A percentile compares a stretch with the other conserved stretches of the same genome.
Conservation (phyloP, 129 eudicot species). For the Chrysanthemum seticuspe region DNA sequence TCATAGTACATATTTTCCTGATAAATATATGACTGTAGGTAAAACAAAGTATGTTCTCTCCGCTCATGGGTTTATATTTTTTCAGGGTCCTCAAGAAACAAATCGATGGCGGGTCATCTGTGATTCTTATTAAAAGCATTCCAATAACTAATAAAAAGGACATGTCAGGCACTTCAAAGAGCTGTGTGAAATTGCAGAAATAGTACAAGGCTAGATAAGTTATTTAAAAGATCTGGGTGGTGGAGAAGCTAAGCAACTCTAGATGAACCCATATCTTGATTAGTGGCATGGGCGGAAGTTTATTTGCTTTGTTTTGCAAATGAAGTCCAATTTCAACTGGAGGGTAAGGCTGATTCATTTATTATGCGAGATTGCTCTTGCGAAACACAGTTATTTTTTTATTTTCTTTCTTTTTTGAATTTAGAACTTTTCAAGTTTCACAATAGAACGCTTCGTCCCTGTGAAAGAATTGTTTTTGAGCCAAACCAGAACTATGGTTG, state of each 20-base stretch:
- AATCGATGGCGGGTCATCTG: constrained; percentile 49
- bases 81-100: constrained; percentile 49
- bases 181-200: constrained; percentile 36
- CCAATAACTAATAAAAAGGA: constrained; percentile 43
- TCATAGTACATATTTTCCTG: not conserved
- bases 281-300: not conserved
- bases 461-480: not conserved
- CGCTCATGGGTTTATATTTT: not conserved
- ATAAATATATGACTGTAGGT: not conserved
- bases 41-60: constrained; percentile 4
- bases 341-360: not conserved
- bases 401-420: not conserved
- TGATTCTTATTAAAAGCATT: constrained; percentile 57
- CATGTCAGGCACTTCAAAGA: constrained; percentile 29
- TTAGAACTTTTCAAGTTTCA: not conserved
- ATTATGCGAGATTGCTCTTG: constrained; percentile 2
- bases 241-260: not conserved
- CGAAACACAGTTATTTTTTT: not conserved
- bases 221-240: not conserved
- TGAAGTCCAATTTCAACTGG: not conserved
- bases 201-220: constrained; percentile 2
- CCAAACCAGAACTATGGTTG: not conserved
- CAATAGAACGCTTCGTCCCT: not conserved
- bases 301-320: not conserved
- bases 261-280: not conserved